A percentile compares a stretch with the other conserved stretches of the same genome.
Evolutionary conservation across 1,284 basidiomycete species (phyloP).

Genomic region (Cronartium quercuum): DNA sequence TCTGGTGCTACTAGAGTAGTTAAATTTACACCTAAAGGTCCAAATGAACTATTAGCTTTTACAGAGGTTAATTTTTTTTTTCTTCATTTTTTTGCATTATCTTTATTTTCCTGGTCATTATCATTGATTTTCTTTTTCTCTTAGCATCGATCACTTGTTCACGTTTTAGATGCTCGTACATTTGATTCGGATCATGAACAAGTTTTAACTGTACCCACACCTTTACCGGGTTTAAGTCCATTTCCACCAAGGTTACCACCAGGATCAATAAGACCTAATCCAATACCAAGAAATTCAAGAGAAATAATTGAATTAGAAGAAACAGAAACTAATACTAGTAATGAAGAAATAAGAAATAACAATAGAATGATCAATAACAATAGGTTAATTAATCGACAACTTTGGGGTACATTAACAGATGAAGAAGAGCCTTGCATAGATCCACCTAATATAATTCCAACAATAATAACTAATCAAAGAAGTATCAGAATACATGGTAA

Average conservation of each 20-base stretch:
- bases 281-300: neutral
- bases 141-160: constrained; percentile 31
- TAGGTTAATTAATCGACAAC: too few species aligned
- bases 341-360: neutral
- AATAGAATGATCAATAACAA: neutral
- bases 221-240: constrained; percentile 12
- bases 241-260: constrained; percentile 6
- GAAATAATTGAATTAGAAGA: too few species aligned
- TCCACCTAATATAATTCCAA: too few species aligned
- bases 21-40: constrained; percentile 26
- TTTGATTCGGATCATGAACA: constrained; percentile 38
- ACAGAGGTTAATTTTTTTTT: constrained; percentile 17
- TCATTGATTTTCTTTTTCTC: neutral
- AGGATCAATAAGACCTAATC: neutral
- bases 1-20: constrained; percentile 31
- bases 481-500: too few species aligned
- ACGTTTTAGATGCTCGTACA: constrained; percentile 36
- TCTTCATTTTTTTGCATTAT: neutral
- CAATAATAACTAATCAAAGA: too few species aligned
- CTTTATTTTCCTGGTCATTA: too few species aligned
- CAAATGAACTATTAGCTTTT: constrained; percentile 37
- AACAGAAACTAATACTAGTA: neutral
- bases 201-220: constrained; percentile 15
- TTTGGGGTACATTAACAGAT: too few species aligned
- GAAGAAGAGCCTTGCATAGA: too few species aligned